Evolutionary conservation across 495 filamentous ascomycete species (phyloP).

Genomic region (Neurospora africana): DNA sequence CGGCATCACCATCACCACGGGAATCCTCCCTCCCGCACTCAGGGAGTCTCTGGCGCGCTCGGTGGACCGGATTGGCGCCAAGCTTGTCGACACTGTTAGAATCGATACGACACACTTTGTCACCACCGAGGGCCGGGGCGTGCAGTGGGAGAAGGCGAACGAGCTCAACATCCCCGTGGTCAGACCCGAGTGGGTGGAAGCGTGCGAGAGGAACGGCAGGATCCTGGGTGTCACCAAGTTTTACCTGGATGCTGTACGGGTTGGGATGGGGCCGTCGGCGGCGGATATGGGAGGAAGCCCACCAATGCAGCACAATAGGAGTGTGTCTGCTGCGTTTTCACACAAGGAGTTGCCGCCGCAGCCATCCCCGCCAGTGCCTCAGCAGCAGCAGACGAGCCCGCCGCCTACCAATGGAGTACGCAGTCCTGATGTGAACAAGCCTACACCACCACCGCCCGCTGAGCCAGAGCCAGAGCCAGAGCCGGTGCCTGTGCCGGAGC

Average conservation of each 20-base stretch:
- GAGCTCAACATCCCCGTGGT: constrained; percentile 99
- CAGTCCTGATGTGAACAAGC: neutral
- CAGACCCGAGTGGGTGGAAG: constrained; percentile 93
- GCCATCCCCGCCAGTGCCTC: constrained; percentile 15
- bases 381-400: neutral
- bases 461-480: constrained; percentile 12
- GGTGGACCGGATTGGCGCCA: constrained; percentile 82
- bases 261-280: constrained; percentile 18
- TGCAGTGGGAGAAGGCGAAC: constrained; percentile 86
- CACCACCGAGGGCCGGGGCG: constrained; percentile 86
- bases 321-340: constrained; percentile 8
- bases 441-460: neutral
- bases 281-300: constrained; percentile 11
- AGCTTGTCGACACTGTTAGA: constrained; percentile 78
- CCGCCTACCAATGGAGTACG: neutral
- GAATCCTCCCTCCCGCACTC: constrained; percentile 64
- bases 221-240: constrained; percentile 92
- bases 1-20: constrained; percentile 90
- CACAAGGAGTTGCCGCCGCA: constrained; percentile 30
- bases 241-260: constrained; percentile 70
- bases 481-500: neutral
- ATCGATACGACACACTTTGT: constrained; percentile 99
- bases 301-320: constrained; percentile 14
- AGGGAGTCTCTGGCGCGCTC: constrained; percentile 64
- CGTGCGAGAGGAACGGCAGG: constrained; percentile 84